phyloP scores from a whole-genome alignment of 2,329 filamentous ascomycete genomes.

The Capronia americana region DNA sequence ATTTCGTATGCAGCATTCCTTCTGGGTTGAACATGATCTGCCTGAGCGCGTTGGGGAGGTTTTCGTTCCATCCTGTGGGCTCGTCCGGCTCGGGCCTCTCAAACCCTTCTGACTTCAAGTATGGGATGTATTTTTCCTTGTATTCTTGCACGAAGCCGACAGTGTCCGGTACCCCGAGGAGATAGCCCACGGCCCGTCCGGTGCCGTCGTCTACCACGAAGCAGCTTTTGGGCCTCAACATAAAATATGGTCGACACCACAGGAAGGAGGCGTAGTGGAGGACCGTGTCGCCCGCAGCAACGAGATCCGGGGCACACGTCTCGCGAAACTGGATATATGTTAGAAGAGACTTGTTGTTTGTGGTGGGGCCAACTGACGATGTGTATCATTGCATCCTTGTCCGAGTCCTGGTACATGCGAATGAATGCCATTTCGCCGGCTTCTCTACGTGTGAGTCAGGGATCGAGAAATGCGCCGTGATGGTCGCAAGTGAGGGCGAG shows the following conservation, averaged over 20 bases:
- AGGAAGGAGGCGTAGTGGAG: conserved; percentile 34
- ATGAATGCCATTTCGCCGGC: conserved; percentile 33
- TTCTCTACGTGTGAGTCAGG: neutral
- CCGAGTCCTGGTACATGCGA: conserved; percentile 30
- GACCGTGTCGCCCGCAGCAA: conserved; percentile 26
- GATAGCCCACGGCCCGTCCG: conserved; percentile 36
- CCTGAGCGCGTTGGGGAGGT: conserved; percentile 33
- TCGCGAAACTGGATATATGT: conserved; percentile 32
- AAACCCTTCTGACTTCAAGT: conserved; percentile 27
- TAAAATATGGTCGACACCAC: conserved; percentile 37
- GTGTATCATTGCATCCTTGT: conserved; percentile 35
- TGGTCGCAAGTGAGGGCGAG: neutral
- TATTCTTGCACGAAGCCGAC: conserved; percentile 32
- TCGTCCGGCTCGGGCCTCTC: conserved; percentile 28
- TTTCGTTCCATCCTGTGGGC: conserved; percentile 23
- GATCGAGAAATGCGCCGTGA: neutral
- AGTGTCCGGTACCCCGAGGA: conserved; percentile 34
- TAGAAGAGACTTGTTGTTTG: neutral
- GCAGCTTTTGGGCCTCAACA: conserved; percentile 31
- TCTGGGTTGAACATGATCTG: conserved; percentile 34
- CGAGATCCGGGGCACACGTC: conserved; percentile 34
- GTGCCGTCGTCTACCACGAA: conserved; percentile 37
- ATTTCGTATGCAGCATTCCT: conserved; percentile 29
- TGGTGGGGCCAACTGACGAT: conserved; percentile 23
- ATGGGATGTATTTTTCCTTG: conserved; percentile 25